A percentile compares a stretch with the other conserved stretches of the same genome.
phyloP scores from a whole-genome alignment of 495 filamentous ascomycete species.

The Aspergillus diversus region DNA sequence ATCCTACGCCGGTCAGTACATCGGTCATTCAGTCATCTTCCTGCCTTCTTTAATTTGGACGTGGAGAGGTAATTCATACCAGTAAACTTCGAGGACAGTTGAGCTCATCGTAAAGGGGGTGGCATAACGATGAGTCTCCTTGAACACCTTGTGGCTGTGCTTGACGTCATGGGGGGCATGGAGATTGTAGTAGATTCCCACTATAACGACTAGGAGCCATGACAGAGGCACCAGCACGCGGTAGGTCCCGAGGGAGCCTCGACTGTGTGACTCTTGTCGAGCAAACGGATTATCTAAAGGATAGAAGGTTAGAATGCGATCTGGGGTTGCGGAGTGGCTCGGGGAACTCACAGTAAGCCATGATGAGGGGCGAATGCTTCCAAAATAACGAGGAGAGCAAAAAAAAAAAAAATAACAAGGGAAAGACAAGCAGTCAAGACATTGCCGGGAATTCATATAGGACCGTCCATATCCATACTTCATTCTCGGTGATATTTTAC shows the following conservation, averaged over 20 bases:
- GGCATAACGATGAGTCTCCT: slow-evolving; percentile 62
- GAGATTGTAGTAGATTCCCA: slow-evolving; percentile 70
- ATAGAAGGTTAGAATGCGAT: not conserved
- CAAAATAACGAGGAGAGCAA: too few species aligned
- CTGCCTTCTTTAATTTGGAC: not conserved
- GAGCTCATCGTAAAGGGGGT: slow-evolving; percentile 78
- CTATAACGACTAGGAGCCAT: slow-evolving; percentile 70
- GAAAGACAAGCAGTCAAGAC: too few species aligned
- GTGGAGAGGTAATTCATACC: slow-evolving; percentile 46
- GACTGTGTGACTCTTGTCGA: slow-evolving; percentile 60
- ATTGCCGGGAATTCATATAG: too few species aligned
- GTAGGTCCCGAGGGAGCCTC: slow-evolving; percentile 56
- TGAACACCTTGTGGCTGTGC: slow-evolving; percentile 64
- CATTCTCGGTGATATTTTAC: too few species aligned
- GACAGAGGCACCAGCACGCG: slow-evolving; percentile 71
- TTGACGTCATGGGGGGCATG: slow-evolving; percentile 62
- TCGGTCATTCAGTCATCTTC: slow-evolving; percentile 1
- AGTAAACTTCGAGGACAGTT: slow-evolving; percentile 74
- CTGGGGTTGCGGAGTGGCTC: not conserved
- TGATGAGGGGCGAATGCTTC: not conserved
- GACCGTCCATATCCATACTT: too few species aligned
- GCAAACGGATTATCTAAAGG: slow-evolving; percentile 62
- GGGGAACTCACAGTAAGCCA: not conserved
- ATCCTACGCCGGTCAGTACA: slow-evolving; percentile 54
- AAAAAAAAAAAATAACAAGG: too few species aligned